These are phyloP conservation scores for Ganoderma lucidum DNA, from an alignment of 1,284 basidiomycete species.

Conservation along the genomic window DNA sequence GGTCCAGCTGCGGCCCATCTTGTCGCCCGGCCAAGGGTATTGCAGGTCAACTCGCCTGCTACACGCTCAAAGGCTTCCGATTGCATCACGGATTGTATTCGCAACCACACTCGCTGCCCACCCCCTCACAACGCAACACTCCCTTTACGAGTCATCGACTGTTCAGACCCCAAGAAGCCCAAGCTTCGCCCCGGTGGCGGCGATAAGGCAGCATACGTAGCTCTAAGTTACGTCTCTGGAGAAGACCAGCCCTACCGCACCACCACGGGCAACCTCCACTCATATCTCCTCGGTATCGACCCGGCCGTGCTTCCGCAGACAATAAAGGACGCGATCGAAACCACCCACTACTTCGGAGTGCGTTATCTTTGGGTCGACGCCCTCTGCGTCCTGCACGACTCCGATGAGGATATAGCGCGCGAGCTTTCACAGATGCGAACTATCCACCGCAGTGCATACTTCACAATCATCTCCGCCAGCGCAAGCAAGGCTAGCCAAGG, in stretches of 20 bases:
- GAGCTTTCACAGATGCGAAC: slow-evolving; percentile 14
- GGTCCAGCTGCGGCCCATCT: slow-evolving; percentile 15
- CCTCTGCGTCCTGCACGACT: slow-evolving; percentile 21
- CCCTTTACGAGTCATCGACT: slow-evolving; percentile 20
- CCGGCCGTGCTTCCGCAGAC: slow-evolving; percentile 13
- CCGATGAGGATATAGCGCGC: slow-evolving; percentile 15
- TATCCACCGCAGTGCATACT: slow-evolving; percentile 20
- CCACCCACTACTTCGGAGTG: slow-evolving; percentile 20
- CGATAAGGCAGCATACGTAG: slow-evolving; percentile 14
- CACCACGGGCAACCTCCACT: slow-evolving; percentile 16
- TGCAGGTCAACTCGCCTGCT: slow-evolving; percentile 12
- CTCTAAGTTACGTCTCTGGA: slow-evolving; percentile 24
- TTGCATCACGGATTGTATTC: slow-evolving; percentile 20
- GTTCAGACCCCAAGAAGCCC: slow-evolving; percentile 18
- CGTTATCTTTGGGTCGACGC: slow-evolving; percentile 25
- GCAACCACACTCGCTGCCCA: slow-evolving; percentile 18
- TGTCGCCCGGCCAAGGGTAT: slow-evolving; percentile 8
- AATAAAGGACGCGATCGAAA: slow-evolving; percentile 21
- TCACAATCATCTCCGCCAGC: slow-evolving; percentile 23
- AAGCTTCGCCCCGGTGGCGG: slow-evolving; percentile 13
- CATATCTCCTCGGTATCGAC: slow-evolving; percentile 16
- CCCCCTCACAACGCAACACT: slow-evolving; percentile 18
- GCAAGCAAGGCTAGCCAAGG: slow-evolving; percentile 16
- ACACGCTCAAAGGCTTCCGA: slow-evolving; percentile 10
- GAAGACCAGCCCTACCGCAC: slow-evolving; percentile 14